Evolutionary conservation across 23 red algal genomes (phyloP), one percentile per base, ranked within the genome.

Genomic region (Pyropia yezoensis): DNA sequence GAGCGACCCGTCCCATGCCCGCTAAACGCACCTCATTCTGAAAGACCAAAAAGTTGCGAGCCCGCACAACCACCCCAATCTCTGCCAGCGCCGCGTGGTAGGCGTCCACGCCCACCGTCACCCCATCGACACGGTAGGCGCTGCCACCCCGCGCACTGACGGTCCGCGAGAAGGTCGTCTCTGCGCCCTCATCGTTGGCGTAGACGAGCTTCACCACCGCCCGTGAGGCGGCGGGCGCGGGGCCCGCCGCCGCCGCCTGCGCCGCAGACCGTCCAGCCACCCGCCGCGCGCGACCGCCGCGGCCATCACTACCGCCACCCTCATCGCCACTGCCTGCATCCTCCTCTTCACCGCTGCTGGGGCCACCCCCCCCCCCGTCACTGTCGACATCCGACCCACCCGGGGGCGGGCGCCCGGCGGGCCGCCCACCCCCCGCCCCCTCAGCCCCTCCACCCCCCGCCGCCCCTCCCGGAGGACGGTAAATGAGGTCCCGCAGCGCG

Each of bases 11-110:
- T 33, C 30, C 30, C 30, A 33, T 61, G 11, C 24, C 24, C 57
- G 29, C 57, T 9, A 6, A 61, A 25, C 57, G 18, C 26, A 66
- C 86, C 69, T 95, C 80, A 55, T 98, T 98, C 45, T 98, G 94
- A 33, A 98, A 98, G 0, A 98, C 94, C 18, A 98, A 52, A 65
- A 98, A 98, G 68, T 86, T 98, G 30, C 82, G 70, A 19, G 94
- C 79, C 50, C 76, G 73, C 17, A 79, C 85, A 18, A 80, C 53
- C 45, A 98, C 63, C 18, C 79, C 80, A 49, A 90, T 75, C 47
- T 52, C 58, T 2, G 67, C 72, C 59, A 98, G 94, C 27, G 68
- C 54, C 14, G 13, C 23, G 33, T 83, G 74, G 67, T 96, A 96
- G 27, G 53, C 75, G 20, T 88, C 82, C 23, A 81, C 49, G 18